Percentiles rank a stretch among this genome's conserved stretches.
Evolutionary conservation across 2,329 filamentous ascomycete genomes (phyloP).

Genomic region (Diaporthe citriasiana): DNA sequence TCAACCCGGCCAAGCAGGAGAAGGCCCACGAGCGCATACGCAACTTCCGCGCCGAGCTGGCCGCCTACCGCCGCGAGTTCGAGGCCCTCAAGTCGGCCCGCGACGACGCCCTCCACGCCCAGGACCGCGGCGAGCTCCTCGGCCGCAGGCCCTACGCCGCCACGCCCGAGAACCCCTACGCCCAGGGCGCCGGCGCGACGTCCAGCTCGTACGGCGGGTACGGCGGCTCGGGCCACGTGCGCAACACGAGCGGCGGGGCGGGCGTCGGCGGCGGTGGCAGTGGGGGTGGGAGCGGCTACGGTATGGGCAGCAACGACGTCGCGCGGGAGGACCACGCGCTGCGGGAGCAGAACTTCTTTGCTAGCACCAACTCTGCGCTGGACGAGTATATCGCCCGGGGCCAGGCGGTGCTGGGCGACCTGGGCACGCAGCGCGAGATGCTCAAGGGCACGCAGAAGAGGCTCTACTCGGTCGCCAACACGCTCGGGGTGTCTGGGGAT

Average conservation of each 20-base stretch:
- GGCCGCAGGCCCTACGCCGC: conserved; percentile 84
- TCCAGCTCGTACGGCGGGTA: conserved; percentile 47
- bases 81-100: conserved; percentile 81
- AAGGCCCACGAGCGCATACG: conserved; percentile 89
- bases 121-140: conserved; percentile 84
- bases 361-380: conserved; percentile 83
- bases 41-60: conserved; percentile 86
- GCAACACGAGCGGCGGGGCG: conserved; percentile 58
- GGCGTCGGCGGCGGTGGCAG: conserved; percentile 48
- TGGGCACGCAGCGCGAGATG: conserved; percentile 92
- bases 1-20: conserved; percentile 90
- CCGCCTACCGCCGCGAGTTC: conserved; percentile 83
- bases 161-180: conserved; percentile 93
- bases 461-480: conserved; percentile 94
- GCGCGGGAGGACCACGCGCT: conserved; percentile 85
- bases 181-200: conserved; percentile 58
- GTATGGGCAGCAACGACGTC: conserved; percentile 72
- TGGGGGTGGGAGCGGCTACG: conserved; percentile 51
- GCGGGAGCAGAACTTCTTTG: conserved; percentile 90
- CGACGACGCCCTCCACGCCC: conserved; percentile 78
- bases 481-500: conserved; percentile 91
- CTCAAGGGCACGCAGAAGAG: conserved; percentile 93
- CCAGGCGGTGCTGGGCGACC: conserved; percentile 88
- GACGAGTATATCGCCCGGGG: conserved; percentile 96
- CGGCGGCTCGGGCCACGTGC: conserved; percentile 49